Evolutionary conservation across 345 rosid genomes (phyloP), one percentile per base, ranked within the genome.

Genomic region (Cardiospermum halicacabum): DNA sequence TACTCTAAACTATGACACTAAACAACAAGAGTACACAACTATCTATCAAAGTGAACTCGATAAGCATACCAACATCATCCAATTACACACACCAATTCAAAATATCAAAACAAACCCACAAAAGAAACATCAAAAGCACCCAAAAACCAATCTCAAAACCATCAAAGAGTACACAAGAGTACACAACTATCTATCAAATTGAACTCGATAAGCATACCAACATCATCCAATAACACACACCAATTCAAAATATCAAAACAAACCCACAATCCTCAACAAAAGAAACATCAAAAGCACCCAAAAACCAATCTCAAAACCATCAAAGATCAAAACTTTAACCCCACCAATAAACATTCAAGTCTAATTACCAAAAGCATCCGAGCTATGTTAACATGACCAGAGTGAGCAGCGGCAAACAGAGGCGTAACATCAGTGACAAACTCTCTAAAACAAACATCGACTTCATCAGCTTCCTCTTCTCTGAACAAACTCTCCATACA

Each of bases 371-470:
- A 64, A 51, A 77, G 70, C 67, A 67, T 67, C 43, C 73, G 39
- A 10, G 75, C 75, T 56, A 70, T 50, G 18, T 68, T 66, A 21
- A 74, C 53, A 28, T 64, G 78, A 56, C 71, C 78, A 11, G 78
- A 73, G 55, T 74, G 78, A 50, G 75, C 67, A 43, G 78, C 75
- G 16, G 78, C 78, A 51, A 73, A 77, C 1, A 73, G 73, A 5
- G 75, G 73, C 11, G 81, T 74, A 45, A 77, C 75, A 43, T 77
- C 78, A 19, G 78, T 77, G 37, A 77, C 81, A 49, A 77, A 77
- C 54, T 77, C 78, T 32, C 68, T 70, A 25, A 58, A 56, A 31
- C 60, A 58, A 39, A 77, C 58, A 65, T 73, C 78, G 12, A 70
- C 18, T 68, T 77, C 81, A 60, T 73, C 77, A 21, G 73, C 75